A percentile compares a stretch with the other conserved stretches of the same genome.
Conservation (phyloP, 225 moss, liverwort and hornwort genomes). For the Marchantia paleacea region DNA sequence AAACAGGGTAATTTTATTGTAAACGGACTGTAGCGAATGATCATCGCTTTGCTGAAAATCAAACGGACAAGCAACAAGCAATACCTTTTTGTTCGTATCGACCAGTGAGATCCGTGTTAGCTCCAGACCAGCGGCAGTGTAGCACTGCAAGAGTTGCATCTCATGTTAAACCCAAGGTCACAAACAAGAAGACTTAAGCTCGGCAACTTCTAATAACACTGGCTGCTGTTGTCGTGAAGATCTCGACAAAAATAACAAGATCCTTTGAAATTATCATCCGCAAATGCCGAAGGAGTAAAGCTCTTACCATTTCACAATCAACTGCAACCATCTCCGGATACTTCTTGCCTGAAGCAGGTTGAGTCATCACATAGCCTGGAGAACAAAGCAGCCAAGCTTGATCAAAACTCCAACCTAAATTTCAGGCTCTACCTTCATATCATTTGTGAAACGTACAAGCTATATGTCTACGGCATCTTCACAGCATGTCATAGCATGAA, state of each 20-base stretch:
- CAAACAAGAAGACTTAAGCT: not conserved
- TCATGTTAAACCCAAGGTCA: not conserved
- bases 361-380: constrained; percentile 62
- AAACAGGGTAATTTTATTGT: not conserved
- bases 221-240: not conserved
- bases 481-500: not conserved
- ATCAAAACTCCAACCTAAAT: not conserved
- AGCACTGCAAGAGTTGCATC: constrained; percentile 43
- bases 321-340: constrained; percentile 67
- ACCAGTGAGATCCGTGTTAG: constrained; percentile 82
- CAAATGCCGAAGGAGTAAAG: not conserved
- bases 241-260: not conserved
- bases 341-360: constrained; percentile 32
- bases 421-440: not conserved
- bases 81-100: constrained; percentile 49
- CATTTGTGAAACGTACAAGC: not conserved
- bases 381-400: not conserved
- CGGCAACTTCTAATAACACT: not conserved
- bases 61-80: not conserved
- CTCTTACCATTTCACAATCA: constrained; percentile 91
- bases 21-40: not conserved
- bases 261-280: not conserved
- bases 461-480: not conserved
- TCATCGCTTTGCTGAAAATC: not conserved
- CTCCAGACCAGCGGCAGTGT: constrained; percentile 68